A percentile compares a stretch with the other conserved stretches of the same genome.
phyloP scores from a whole-genome alignment of 176 grass and related monocot species.

The maize (Zea mays) region Zm-B73-REFERENCE-NAM-5.0 NC_050100.1:58860501-58861000 shows the following conservation, averaged over 20 bases:
- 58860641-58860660: conserved; percentile 93
- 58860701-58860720: conserved; percentile 53
- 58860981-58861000: conserved; percentile 48
- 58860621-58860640: conserved; percentile 69
- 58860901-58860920: conserved; percentile 73
- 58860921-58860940: conserved; percentile 42
- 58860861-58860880: conserved; percentile 38
- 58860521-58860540: conserved; percentile 41
- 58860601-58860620: conserved; percentile 28
- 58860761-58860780: conserved; percentile 5
- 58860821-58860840: conserved; percentile 32
- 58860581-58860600: conserved; percentile 29
- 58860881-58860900: conserved; percentile 88
- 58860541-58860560: conserved; percentile 29
- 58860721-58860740: conserved; percentile 45
- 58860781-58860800: conserved; percentile 5
- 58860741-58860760: conserved; percentile 45
- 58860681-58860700: conserved; percentile 71
- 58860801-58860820: conserved; percentile 13
- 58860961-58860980: conserved; percentile 78
- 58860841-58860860: conserved; percentile 5
- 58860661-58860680: conserved; percentile 76
- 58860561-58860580: conserved; percentile 39
- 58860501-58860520: background rate
- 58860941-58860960: conserved; percentile 62